Conservation (phyloP, 306 rosid genomes). For the Comarum palustre region DNA sequence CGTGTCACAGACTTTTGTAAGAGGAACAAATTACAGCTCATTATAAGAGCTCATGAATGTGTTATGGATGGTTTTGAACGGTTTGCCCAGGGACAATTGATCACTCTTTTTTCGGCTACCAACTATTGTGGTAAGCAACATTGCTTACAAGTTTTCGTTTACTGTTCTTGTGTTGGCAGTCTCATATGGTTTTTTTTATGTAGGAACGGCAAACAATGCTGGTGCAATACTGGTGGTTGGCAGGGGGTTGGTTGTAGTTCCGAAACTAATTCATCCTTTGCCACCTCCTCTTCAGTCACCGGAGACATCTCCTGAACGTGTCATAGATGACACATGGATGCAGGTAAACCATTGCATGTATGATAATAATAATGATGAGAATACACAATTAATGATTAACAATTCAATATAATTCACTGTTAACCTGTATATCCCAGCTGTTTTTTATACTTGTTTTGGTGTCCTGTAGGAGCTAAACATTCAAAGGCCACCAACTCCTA, state of each 20-base stretch:
- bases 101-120: conserved; percentile 97
- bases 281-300: conserved; percentile 99
- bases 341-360: conserved; percentile 52
- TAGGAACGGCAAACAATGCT: conserved; percentile 98
- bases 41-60: conserved; percentile 97
- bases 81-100: conserved; percentile 97
- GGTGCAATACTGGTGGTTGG: conserved; percentile 97
- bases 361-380: background rate
- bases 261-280: conserved; percentile 91
- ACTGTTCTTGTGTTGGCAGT: conserved; percentile 14
- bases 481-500: conserved; percentile 99
- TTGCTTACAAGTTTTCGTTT: background rate
- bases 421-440: background rate
- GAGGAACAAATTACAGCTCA: conserved; percentile 93
- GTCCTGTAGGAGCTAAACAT: conserved; percentile 76
- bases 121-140: conserved; percentile 85
- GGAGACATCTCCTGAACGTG: conserved; percentile 93
- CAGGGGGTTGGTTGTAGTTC: conserved; percentile 99
- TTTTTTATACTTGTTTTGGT: conserved; percentile 7
- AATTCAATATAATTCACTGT: background rate
- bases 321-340: conserved; percentile 91
- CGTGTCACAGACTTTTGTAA: conserved; percentile 94
- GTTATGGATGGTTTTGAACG: conserved; percentile 99
- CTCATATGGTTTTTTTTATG: conserved; percentile 26
- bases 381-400: background rate